Percentiles rank a stretch among this genome's conserved stretches.
phyloP scores from a whole-genome alignment of 768 basidiomycete species.

The Boletus sp. region DNA sequence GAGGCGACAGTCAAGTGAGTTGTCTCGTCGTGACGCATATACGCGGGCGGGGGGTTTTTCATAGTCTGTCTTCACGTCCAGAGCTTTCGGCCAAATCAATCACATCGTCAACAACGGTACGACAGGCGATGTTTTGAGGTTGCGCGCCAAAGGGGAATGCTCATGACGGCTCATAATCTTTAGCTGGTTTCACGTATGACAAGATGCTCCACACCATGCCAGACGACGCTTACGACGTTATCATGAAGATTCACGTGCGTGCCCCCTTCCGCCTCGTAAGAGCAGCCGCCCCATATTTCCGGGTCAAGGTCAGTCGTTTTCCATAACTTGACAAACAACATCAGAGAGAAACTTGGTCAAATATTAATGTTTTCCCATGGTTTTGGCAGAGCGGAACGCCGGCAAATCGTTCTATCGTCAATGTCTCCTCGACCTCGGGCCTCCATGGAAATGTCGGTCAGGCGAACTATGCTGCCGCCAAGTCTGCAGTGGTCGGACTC shows the following conservation, averaged over 20 bases:
- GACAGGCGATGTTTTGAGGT: slow-evolving; percentile 5
- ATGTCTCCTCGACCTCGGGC: slow-evolving; percentile 79
- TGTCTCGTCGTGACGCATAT: slow-evolving; percentile 1
- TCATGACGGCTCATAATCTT: background rate
- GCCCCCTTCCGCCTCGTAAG: slow-evolving; percentile 84
- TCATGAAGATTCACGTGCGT: slow-evolving; percentile 79
- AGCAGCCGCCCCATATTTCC: slow-evolving; percentile 82
- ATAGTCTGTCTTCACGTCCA: slow-evolving; percentile 24
- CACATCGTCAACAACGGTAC: slow-evolving; percentile 81
- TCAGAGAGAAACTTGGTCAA: background rate
- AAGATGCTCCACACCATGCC: slow-evolving; percentile 87
- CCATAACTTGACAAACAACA: background rate
- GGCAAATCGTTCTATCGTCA: slow-evolving; percentile 73
- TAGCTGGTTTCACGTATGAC: slow-evolving; percentile 77
- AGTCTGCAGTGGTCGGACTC: slow-evolving; percentile 72
- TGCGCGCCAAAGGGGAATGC: too few relatives aligned
- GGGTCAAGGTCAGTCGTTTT: slow-evolving; percentile 52
- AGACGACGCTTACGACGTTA: slow-evolving; percentile 78
- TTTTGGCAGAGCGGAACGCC: slow-evolving; percentile 45
- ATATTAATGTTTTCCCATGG: background rate
- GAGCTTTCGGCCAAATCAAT: slow-evolving; percentile 80
- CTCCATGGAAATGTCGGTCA: slow-evolving; percentile 87
- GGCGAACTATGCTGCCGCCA: slow-evolving; percentile 78
- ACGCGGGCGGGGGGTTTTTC: background rate
- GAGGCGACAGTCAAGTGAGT: slow-evolving; percentile 72